Percentiles rank a stretch among this genome's conserved stretches.
Conservation (phyloP, 2,329 filamentous ascomycete species). For the Talaromyces marneffei region DNA sequence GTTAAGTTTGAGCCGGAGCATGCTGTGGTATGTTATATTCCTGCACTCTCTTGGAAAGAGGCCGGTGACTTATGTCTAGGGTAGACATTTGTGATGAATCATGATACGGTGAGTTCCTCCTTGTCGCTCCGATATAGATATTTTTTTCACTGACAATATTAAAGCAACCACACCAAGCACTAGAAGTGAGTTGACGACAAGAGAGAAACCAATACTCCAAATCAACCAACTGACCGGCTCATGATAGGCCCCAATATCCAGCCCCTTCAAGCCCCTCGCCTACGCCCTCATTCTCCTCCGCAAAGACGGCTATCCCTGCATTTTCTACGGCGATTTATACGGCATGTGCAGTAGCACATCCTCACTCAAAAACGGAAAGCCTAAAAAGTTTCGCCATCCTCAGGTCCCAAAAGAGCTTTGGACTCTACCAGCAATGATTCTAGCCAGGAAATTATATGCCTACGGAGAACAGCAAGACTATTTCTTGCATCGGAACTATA, state of each 20-base stretch:
- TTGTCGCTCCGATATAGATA: too few species aligned
- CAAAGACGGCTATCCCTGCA: slow-evolving; percentile 56
- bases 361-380: neutral
- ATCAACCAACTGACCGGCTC: neutral
- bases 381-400: neutral
- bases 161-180: slow-evolving; percentile 56
- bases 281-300: slow-evolving; percentile 67
- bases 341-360: slow-evolving; percentile 50
- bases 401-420: slow-evolving; percentile 29
- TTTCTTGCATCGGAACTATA: slow-evolving; percentile 54
- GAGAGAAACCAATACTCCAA: neutral
- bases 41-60: neutral
- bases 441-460: slow-evolving; percentile 60
- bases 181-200: slow-evolving; percentile 40
- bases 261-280: slow-evolving; percentile 65
- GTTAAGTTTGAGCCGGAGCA: slow-evolving; percentile 50
- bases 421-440: slow-evolving; percentile 53
- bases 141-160: neutral
- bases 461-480: slow-evolving; percentile 62
- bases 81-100: slow-evolving; percentile 25
- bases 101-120: slow-evolving; percentile 22
- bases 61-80: neutral
- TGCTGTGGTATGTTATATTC: slow-evolving; percentile 47
- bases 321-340: slow-evolving; percentile 67
- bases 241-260: slow-evolving; percentile 53